These are phyloP conservation scores for Scheffersomyces illinoinensis DNA, from an alignment of 1,139 yeast genomes.

Conservation along the genomic window DNA sequence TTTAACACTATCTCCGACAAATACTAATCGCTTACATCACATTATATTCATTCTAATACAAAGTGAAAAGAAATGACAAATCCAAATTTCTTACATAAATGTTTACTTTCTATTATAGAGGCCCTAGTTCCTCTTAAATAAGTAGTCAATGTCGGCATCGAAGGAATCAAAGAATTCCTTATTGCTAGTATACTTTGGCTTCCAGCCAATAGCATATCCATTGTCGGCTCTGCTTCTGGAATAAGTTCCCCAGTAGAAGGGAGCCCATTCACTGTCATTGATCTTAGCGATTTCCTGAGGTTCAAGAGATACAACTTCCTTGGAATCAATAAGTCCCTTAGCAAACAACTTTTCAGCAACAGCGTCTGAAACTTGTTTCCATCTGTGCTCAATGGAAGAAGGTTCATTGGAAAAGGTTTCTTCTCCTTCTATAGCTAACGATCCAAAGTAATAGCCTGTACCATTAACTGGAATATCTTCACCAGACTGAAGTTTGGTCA, in stretches of 20 bases:
- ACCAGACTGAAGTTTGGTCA: conserved; percentile 20
- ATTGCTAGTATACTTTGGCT: conserved; percentile 14
- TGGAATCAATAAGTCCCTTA: conserved; percentile 14
- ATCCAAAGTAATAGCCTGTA: conserved; percentile 39
- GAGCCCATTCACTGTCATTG: conserved; percentile 18
- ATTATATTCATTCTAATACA: too few species aligned
- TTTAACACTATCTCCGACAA: neutral
- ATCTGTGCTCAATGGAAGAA: conserved; percentile 27
- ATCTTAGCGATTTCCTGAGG: conserved; percentile 16
- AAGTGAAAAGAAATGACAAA: too few species aligned
- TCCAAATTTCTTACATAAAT: too few species aligned
- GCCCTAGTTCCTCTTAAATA: conserved; percentile 1
- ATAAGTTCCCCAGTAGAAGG: conserved; percentile 31
- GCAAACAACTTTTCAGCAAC: conserved; percentile 20
- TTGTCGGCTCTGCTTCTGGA: conserved; percentile 31
- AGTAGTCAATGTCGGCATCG: conserved; percentile 15
- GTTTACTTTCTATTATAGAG: too few species aligned
- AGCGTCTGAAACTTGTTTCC: conserved; percentile 29
- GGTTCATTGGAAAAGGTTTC: conserved; percentile 17
- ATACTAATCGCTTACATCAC: too few species aligned
- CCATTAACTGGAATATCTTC: conserved; percentile 29
- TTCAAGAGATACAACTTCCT: conserved; percentile 17
- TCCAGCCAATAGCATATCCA: conserved; percentile 25
- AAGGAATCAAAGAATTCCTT: conserved; percentile 17
- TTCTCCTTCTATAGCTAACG: conserved; percentile 18